Conservation (phyloP, 495 filamentous ascomycete genomes). For the Cenococcum geophilum region DNA sequence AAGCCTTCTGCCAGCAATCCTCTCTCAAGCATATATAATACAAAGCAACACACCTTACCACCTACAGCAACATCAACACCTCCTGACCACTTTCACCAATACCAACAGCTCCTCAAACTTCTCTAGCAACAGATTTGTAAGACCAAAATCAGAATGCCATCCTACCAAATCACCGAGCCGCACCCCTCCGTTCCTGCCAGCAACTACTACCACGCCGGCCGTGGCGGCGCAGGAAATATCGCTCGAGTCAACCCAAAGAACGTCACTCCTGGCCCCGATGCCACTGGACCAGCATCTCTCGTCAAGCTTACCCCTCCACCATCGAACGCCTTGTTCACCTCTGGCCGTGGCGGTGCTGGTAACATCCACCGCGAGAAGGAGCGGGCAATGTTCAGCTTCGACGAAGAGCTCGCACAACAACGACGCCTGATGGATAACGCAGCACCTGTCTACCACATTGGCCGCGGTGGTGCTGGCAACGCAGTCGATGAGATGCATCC, state of each 20-base stretch:
- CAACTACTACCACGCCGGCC: conserved; percentile 63
- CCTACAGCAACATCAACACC: background rate
- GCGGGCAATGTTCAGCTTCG: conserved; percentile 77
- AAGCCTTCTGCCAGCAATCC: background rate
- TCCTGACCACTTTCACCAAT: too few species aligned
- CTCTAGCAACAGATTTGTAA: background rate
- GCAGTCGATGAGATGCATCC: conserved; percentile 44
- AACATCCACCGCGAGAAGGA: conserved; percentile 69
- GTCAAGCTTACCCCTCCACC: conserved; percentile 35
- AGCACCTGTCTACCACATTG: conserved; percentile 71
- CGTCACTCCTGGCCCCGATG: conserved; percentile 50
- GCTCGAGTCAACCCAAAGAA: conserved; percentile 60
- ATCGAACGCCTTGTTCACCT: conserved; percentile 55
- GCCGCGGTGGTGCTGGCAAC: conserved; percentile 87
- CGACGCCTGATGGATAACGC: conserved; percentile 53
- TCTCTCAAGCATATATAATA: background rate
- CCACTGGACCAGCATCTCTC: conserved; percentile 51
- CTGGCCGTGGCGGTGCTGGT: conserved; percentile 84
- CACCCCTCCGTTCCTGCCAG: conserved; percentile 64
- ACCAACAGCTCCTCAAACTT: conserved; percentile 1
- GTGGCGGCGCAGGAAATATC: conserved; percentile 81
- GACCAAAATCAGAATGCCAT: conserved; percentile 22
- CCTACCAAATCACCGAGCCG: conserved; percentile 71
- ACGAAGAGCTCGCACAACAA: conserved; percentile 76
- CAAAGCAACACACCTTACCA: background rate